A percentile compares a stretch with the other conserved stretches of the same genome.
These are phyloP conservation scores for Leucocoprinus sp. DNA, from an alignment of 768 basidiomycete species.

Conservation along the genomic window DNA sequence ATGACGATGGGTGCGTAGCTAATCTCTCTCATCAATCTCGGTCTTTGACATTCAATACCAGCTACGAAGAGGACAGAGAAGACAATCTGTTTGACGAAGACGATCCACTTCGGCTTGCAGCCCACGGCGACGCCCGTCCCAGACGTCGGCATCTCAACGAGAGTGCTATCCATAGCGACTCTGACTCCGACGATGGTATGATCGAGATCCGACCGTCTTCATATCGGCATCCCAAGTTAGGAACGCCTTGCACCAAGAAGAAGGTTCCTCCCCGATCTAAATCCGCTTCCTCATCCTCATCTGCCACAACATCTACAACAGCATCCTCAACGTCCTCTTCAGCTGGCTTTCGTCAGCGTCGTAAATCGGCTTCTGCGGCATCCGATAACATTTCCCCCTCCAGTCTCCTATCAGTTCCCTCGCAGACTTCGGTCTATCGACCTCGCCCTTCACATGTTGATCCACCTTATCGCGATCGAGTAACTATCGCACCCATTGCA, in stretches of 20 bases:
- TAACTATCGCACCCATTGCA: slow-evolving; percentile 42
- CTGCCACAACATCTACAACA: slow-evolving; percentile 30
- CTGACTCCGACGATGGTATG: slow-evolving; percentile 39
- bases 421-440: slow-evolving; percentile 15
- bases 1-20: slow-evolving; percentile 54
- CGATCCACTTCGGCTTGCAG: slow-evolving; percentile 8
- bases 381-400: slow-evolving; percentile 20
- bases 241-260: slow-evolving; percentile 16
- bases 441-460: slow-evolving; percentile 20
- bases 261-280: slow-evolving; percentile 28
- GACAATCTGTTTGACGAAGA: slow-evolving; percentile 43
- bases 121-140: slow-evolving; percentile 18
- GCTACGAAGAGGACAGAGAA: slow-evolving; percentile 67
- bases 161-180: slow-evolving; percentile 31
- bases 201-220: slow-evolving; percentile 52
- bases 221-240: slow-evolving; percentile 14
- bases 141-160: slow-evolving; percentile 19
- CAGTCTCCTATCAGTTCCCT: slow-evolving; percentile 17
- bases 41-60: slow-evolving; percentile 19
- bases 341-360: slow-evolving; percentile 22
- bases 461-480: slow-evolving; percentile 21
- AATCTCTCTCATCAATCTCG: slow-evolving; percentile 4
- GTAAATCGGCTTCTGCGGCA: slow-evolving; percentile 14
- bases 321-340: slow-evolving; percentile 37
- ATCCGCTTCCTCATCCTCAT: slow-evolving; percentile 35